Percentiles rank a stretch among this genome's conserved stretches.
phyloP scores from a whole-genome alignment of 441 rosid species.

The Gossypium gossypioides region DNA sequence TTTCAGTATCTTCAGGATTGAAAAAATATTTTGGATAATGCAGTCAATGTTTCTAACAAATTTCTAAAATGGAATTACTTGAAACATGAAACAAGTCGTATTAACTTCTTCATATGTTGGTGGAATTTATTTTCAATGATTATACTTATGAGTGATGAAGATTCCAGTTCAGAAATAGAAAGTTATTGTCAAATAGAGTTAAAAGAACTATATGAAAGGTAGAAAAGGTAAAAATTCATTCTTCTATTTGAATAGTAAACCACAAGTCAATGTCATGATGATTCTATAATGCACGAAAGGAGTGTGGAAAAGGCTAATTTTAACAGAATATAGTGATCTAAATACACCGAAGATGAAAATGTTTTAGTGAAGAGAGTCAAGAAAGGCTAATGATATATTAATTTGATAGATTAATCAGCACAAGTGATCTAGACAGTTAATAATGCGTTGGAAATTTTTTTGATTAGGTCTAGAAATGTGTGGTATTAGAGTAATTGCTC shows the following conservation, averaged over 20 bases:
- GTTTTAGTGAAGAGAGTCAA: neutral
- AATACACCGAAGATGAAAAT: neutral
- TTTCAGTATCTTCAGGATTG: slow-evolving; percentile 1
- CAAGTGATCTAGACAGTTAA: slow-evolving; percentile 2
- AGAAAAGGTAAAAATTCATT: neutral
- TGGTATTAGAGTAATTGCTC: neutral
- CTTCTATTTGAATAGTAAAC: neutral
- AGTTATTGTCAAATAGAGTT: neutral
- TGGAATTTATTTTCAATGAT: neutral
- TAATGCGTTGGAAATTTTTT: neutral
- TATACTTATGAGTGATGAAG: neutral
- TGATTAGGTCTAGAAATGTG: neutral
- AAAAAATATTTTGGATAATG: neutral
- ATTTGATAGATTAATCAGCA: neutral
- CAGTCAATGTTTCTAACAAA: neutral
- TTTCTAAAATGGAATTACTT: neutral
- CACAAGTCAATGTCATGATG: neutral
- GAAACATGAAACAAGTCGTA: neutral
- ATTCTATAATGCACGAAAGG: neutral
- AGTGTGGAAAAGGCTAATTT: neutral
- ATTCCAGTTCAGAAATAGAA: neutral
- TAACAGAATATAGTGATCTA: neutral
- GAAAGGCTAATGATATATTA: neutral
- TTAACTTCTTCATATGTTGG: neutral
- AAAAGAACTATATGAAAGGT: neutral